Evolutionary conservation across 139 green algal species (phyloP), one percentile per base, ranked within the genome.

Genomic region (Chlamydomonas urium): DNA sequence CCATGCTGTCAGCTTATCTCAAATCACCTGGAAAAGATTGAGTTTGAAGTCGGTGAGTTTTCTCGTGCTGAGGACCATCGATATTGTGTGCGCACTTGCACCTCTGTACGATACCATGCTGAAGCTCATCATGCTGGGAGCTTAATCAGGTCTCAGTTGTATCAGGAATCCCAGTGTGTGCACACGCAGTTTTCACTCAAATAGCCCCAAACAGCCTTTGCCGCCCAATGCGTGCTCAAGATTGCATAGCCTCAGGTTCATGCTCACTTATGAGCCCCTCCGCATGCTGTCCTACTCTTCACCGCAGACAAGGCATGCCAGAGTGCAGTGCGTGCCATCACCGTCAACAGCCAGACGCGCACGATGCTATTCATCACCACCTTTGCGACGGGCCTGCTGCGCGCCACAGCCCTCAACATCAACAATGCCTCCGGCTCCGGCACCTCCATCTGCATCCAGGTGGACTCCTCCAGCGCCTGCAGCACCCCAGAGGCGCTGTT

Each of bases 11-110:
- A 31, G 6, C 14, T 63, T 8, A 63, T 63, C 53, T 31, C 21
- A 28, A 17, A 63, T 17, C 19, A 63, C 53, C 23, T 69, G 34
- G 35, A 69, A 17, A 69, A 69, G 61, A 50, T 50, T 5, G 61
- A 69, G 35, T 69, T 69, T 50, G 61, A 69, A 69, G 61, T 69
- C 21, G 61, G 61, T 69, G 33, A 31, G 61, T 69, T 4, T n/a
- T n/a, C n/a, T n/a, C 32, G 6, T 63, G 23, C 6, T 63, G 6
- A 17, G 5, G 53, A 63, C 23, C 53, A 8, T 63, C 21, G 21
- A 17, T 63, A 31, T 31, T 63, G 23, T 63, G 53, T 28, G 6
- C 6, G 53, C 53, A 63, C 53, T n/a, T n/a, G n/a, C n/a, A n/a
- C n/a, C 10, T 63, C 14, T 17, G n/a, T 29, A 63, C 21, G 23